Evolutionary conservation across 805 yeast species (phyloP).

Genomic region (Schizosaccharomyces octosporus): DNA sequence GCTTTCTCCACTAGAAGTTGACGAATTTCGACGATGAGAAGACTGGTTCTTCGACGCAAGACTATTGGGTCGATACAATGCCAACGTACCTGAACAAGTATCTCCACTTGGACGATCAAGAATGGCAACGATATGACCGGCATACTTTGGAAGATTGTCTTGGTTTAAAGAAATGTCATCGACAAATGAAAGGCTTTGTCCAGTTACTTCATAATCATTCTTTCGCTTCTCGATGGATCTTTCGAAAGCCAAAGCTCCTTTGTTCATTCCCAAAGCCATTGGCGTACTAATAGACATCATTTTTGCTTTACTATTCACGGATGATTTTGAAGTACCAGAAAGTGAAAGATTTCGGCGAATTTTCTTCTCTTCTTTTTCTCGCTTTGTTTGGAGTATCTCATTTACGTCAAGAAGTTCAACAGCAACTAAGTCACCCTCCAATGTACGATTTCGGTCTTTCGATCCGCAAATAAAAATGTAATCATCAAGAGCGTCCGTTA

Average conservation of each 20-base stretch:
- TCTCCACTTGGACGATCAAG: slow-evolving; percentile 95
- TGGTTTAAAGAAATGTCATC: slow-evolving; percentile 79
- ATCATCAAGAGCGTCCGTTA: slow-evolving; percentile 83
- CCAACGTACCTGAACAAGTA: slow-evolving; percentile 59
- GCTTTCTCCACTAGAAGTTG: slow-evolving; percentile 10
- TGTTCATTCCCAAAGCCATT: slow-evolving; percentile 19
- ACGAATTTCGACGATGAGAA: background rate
- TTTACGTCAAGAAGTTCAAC: slow-evolving; percentile 83
- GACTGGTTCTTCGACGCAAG: slow-evolving; percentile 49
- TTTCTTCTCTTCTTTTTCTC: slow-evolving; percentile 92
- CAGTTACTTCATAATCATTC: slow-evolving; percentile 96
- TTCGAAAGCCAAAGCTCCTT: slow-evolving; percentile 63
- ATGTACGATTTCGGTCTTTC: slow-evolving; percentile 88
- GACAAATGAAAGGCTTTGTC: slow-evolving; percentile 73
- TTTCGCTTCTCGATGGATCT: slow-evolving; percentile 93
- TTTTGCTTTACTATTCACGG: background rate
- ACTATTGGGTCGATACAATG: slow-evolving; percentile 82
- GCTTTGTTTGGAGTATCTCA: slow-evolving; percentile 90
- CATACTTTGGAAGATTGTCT: slow-evolving; percentile 76
- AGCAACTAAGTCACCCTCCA: slow-evolving; percentile 91
- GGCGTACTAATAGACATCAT: background rate
- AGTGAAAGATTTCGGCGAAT: slow-evolving; percentile 34
- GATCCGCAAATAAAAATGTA: slow-evolving; percentile 96
- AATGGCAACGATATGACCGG: slow-evolving; percentile 96
- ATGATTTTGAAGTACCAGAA: background rate